Percentiles rank a stretch among this genome's conserved stretches.
These are phyloP conservation scores for Fusarium praegraminearum DNA, from an alignment of 2,329 filamentous ascomycete species.

Conservation along the genomic window DNA sequence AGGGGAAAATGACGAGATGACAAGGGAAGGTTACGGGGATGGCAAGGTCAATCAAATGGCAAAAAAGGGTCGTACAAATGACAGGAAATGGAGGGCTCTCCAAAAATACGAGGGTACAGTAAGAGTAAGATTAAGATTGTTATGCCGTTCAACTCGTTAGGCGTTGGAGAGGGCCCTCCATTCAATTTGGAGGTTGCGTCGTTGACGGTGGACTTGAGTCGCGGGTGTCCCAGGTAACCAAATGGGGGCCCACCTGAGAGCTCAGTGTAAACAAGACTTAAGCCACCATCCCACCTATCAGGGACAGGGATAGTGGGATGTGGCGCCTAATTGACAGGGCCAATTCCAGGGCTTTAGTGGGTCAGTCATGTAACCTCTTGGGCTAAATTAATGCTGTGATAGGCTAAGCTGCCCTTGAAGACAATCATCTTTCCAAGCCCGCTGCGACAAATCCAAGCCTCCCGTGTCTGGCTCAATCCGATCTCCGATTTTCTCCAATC, in stretches of 20 bases:
- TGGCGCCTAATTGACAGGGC: constrained; percentile 36
- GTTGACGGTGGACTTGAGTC: constrained; percentile 29
- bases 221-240: constrained; percentile 44
- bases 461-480: constrained; percentile 34
- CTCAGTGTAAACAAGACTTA: constrained; percentile 45
- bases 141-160: constrained; percentile 30
- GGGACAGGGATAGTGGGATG: constrained; percentile 23
- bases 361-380: constrained; percentile 17
- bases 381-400: constrained; percentile 26
- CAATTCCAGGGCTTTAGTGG: constrained; percentile 26
- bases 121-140: constrained; percentile 14
- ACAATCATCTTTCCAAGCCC: constrained; percentile 21
- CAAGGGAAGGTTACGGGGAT: constrained; percentile 7
- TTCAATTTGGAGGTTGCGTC: constrained; percentile 38
- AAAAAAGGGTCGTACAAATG: constrained; percentile 1
- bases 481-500: constrained; percentile 40
- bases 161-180: constrained; percentile 27
- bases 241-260: constrained; percentile 32
- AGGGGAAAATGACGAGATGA: constrained; percentile 6
- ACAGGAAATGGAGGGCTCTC: constrained; percentile 19
- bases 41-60: constrained; percentile 10
- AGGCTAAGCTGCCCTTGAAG: constrained; percentile 7
- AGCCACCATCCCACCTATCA: constrained; percentile 42
- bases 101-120: constrained; percentile 17
- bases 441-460: constrained; percentile 23